phyloP scores from a whole-genome alignment of 2,329 filamentous ascomycete species.

The Penicillium hordei region DNA sequence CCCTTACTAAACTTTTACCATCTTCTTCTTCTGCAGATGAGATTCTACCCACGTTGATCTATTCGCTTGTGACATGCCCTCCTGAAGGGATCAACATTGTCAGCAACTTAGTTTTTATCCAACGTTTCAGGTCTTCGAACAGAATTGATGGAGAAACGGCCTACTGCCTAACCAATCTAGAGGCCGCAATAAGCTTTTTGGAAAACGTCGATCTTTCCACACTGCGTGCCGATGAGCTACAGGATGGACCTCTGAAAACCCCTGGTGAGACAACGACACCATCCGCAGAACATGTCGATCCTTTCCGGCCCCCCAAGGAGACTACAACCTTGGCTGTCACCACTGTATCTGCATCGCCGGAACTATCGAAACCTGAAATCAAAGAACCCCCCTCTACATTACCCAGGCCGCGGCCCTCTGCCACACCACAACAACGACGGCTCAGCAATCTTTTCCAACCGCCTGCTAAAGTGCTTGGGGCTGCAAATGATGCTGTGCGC shows the following conservation, averaged over 20 bases:
- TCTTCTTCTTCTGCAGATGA: conserved; percentile 90
- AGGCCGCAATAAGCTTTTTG: conserved; percentile 90
- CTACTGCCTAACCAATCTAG: conserved; percentile 93
- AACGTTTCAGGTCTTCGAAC: conserved; percentile 79
- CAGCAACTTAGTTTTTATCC: conserved; percentile 93
- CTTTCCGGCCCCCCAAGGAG: conserved; percentile 28
- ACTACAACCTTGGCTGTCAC: conserved; percentile 30
- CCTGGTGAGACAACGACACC: conserved; percentile 34
- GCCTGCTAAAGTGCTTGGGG: conserved; percentile 76
- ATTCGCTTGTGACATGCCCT: conserved; percentile 86
- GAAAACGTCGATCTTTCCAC: conserved; percentile 94
- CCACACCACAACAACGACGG: conserved; percentile 64
- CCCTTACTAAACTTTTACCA: conserved; percentile 63
- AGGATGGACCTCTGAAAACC: conserved; percentile 64
- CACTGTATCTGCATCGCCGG: conserved; percentile 30
- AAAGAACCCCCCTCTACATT: conserved; percentile 36
- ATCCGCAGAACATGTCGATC: conserved; percentile 26
- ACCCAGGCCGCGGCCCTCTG: conserved; percentile 31
- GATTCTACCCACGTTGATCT: conserved; percentile 95
- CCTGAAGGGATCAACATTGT: conserved; percentile 84
- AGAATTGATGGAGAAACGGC: conserved; percentile 92
- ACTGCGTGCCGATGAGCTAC: conserved; percentile 74
- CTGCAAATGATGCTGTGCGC: conserved; percentile 79
- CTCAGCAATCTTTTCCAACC: conserved; percentile 85
- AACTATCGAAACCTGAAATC: conserved; percentile 29